Evolutionary conservation across 192 early-diverging fungal species (phyloP), one percentile per base, ranked within the genome.

Genomic region (Entomortierella lignicola): DNA sequence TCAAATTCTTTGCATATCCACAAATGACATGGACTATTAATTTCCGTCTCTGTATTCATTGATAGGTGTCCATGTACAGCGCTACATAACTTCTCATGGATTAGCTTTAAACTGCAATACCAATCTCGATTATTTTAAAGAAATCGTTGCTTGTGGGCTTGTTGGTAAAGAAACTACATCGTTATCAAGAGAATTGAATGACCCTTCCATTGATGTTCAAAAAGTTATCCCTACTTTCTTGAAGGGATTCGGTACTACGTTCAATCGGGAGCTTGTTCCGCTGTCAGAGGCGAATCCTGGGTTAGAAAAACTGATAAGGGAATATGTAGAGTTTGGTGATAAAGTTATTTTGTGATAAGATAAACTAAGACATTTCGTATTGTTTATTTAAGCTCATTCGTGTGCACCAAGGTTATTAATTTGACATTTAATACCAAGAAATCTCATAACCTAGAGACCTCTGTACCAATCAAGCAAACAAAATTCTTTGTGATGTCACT

Each of bases 41-140:
- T n/a, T n/a, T n/a, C n/a, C n/a, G n/a, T n/a, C n/a, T n/a, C n/a
- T n/a, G n/a, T n/a, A n/a, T n/a, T n/a, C n/a, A n/a, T 21, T 37
- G 10, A 43, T 81, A 93, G 92, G 94, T 32, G 89, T 97, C 41
- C 95, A 96, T 68, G 87, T 98, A 8, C 91, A 92, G 60, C 75
- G 90, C 20, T 95, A 96, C 70, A 91, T 98, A 27, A 98, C 94
- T 26, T 90, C 89, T 15, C 97, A 98, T 77, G 98, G 98, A 6
- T 89, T 99, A 68, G 98, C 97, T 2, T 86, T 99, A 21, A 99
- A 99, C 68, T 97, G 96, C 81, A 86, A 93, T 54, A 92, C 91
- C 0, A 96, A 98, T 83, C 84, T 99, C 63, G 59, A 43, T 12
- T 98, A 94, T 92, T 99, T 95, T 68, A 75, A 90, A 20, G 84